Evolutionary conservation across 2,329 filamentous ascomycete genomes (phyloP).

Genomic region (Chaetoscypha palmicola): DNA sequence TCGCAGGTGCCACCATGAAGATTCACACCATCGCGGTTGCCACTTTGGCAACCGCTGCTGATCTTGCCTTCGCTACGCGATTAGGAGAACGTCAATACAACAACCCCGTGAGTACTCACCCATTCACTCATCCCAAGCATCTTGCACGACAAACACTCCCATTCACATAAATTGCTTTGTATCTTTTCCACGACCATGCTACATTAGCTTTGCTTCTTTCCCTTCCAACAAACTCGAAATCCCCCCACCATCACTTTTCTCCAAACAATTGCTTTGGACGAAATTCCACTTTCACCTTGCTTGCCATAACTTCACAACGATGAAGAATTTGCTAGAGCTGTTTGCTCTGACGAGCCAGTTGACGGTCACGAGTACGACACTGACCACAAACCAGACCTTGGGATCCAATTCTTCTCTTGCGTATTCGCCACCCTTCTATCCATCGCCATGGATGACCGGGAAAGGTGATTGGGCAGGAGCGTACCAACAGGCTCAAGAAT

Average conservation of each 20-base stretch:
- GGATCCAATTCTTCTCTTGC: slow-evolving; percentile 2
- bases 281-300: too few relatives aligned
- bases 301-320: too few relatives aligned
- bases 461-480: slow-evolving; percentile 56
- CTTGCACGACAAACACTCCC: too few relatives aligned
- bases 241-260: too few relatives aligned
- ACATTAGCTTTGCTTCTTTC: too few relatives aligned
- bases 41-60: background rate
- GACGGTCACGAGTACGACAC: slow-evolving; percentile 1
- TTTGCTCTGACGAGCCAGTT: slow-evolving; percentile 8
- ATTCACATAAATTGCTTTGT: too few relatives aligned
- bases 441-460: slow-evolving; percentile 26
- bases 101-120: background rate
- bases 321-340: background rate
- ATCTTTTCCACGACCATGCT: too few relatives aligned
- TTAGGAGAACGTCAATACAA: background rate
- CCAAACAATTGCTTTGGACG: too few relatives aligned
- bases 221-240: too few relatives aligned
- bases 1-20: background rate
- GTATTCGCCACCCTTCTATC: slow-evolving; percentile 23
- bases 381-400: background rate
- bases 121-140: background rate
- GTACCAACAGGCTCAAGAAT: slow-evolving; percentile 59
- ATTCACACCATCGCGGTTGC: background rate
- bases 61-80: background rate